A percentile compares a stretch with the other conserved stretches of the same genome.
phyloP scores from a whole-genome alignment of 768 basidiomycete species.

The Mycena floridula region DNA sequence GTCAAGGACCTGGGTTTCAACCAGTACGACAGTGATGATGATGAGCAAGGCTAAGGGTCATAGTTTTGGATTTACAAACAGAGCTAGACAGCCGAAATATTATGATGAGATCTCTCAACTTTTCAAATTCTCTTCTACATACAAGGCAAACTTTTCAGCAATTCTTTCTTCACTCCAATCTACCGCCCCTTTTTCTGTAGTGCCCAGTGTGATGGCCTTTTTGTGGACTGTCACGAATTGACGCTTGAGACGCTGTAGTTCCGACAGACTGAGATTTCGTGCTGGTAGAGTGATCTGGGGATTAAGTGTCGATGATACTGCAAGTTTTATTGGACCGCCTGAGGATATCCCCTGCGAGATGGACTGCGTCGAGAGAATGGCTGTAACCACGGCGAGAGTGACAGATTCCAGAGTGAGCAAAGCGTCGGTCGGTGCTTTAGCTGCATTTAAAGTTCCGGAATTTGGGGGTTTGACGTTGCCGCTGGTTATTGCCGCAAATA shows the following conservation, averaged over 20 bases:
- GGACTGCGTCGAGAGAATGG: slow-evolving; percentile 61
- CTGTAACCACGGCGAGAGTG: slow-evolving; percentile 61
- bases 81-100: no score
- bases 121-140: slow-evolving; percentile 64
- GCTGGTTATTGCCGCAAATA: slow-evolving; percentile 78
- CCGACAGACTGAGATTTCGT: slow-evolving; percentile 73
- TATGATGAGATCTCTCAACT: no score
- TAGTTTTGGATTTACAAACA: no score
- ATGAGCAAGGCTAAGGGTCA: no score
- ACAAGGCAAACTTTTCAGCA: slow-evolving; percentile 60
- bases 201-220: slow-evolving; percentile 80
- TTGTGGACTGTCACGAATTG: slow-evolving; percentile 90
- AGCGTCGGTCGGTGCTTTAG: slow-evolving; percentile 84
- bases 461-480: slow-evolving; percentile 85
- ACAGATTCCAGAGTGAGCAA: slow-evolving; percentile 81
- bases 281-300: slow-evolving; percentile 57
- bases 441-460: slow-evolving; percentile 72
- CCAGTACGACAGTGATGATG: slow-evolving; percentile 33
- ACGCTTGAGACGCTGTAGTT: slow-evolving; percentile 83
- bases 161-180: slow-evolving; percentile 75
- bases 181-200: slow-evolving; percentile 68
- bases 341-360: slow-evolving; percentile 37
- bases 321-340: slow-evolving; percentile 44
- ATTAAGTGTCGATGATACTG: slow-evolving; percentile 34
- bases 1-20: slow-evolving; percentile 64